These are phyloP conservation scores for Arachnomyces sp. DNA, from an alignment of 2,329 filamentous ascomycete genomes.

Conservation along the genomic window DNA sequence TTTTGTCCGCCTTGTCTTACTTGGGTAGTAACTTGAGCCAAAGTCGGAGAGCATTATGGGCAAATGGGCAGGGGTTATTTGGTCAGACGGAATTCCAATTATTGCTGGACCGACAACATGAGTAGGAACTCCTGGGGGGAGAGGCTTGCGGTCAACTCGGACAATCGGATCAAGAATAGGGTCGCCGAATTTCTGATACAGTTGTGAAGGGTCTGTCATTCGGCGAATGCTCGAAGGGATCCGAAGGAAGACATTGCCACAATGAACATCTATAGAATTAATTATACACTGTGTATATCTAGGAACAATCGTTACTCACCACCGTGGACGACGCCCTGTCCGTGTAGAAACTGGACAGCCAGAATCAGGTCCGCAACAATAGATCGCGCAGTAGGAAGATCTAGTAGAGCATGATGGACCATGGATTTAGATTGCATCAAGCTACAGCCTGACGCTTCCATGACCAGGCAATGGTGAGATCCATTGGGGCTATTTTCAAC, in stretches of 20 bases:
- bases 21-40: slow-evolving; percentile 7
- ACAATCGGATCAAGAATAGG: slow-evolving; percentile 11
- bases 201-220: slow-evolving; percentile 10
- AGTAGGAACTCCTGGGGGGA: slow-evolving; percentile 10
- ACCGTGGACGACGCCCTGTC: slow-evolving; percentile 11
- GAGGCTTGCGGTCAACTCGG: slow-evolving; percentile 11
- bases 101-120: slow-evolving; percentile 8
- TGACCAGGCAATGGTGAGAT: slow-evolving; percentile 11
- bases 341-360: slow-evolving; percentile 11
- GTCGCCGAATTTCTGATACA: slow-evolving; percentile 10
- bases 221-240: slow-evolving; percentile 7
- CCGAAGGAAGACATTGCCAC: slow-evolving; percentile 12
- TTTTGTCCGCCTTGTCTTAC: slow-evolving; percentile 5
- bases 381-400: slow-evolving; percentile 9
- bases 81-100: slow-evolving; percentile 7
- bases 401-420: slow-evolving; percentile 8
- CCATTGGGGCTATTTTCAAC: slow-evolving; percentile 12
- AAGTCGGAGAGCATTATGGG: slow-evolving; percentile 10
- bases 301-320: slow-evolving; percentile 10
- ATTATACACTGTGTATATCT: slow-evolving; percentile 5
- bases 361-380: slow-evolving; percentile 10
- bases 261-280: slow-evolving; percentile 11
- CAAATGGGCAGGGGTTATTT: slow-evolving; percentile 7
- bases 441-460: slow-evolving; percentile 11
- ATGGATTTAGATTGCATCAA: slow-evolving; percentile 10